phyloP scores from a whole-genome alignment of 441 rosid genomes.

The Adansonia gregorii region DNA sequence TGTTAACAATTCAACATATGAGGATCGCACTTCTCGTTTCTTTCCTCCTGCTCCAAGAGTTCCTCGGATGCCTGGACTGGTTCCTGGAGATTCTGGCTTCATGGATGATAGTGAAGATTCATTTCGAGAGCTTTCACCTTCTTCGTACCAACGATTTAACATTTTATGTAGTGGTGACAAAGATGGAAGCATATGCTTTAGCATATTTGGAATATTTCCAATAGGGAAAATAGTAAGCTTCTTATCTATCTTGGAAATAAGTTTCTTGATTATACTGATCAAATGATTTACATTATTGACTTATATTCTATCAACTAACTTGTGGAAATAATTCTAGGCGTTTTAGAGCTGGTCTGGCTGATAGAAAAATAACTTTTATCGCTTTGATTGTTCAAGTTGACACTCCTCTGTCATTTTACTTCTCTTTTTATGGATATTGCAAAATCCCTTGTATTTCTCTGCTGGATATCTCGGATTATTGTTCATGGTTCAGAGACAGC shows the following conservation, averaged over 20 bases:
- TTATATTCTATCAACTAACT: not conserved
- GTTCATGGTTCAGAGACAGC: not conserved
- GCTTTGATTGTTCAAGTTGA: slow-evolving; percentile 3
- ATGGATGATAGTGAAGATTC: slow-evolving; percentile 81
- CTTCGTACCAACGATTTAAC: slow-evolving; percentile 71
- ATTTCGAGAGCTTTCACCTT: slow-evolving; percentile 71
- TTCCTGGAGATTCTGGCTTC: slow-evolving; percentile 74
- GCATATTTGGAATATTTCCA: slow-evolving; percentile 86
- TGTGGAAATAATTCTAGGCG: not conserved
- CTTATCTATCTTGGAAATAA: slow-evolving; percentile 24
- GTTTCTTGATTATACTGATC: slow-evolving; percentile 6
- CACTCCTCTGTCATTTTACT: slow-evolving; percentile 14
- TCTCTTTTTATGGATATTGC: not conserved
- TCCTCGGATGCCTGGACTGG: slow-evolving; percentile 72
- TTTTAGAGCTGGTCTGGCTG: slow-evolving; percentile 3
- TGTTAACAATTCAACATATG: slow-evolving; percentile 49
- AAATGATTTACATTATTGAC: slow-evolving; percentile 1
- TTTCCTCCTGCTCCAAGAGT: slow-evolving; percentile 84
- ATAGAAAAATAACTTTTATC: not conserved
- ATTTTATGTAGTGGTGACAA: slow-evolving; percentile 84
- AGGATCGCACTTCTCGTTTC: slow-evolving; percentile 82
- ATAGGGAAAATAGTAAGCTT: slow-evolving; percentile 82
- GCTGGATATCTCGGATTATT: not conserved
- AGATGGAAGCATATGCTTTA: slow-evolving; percentile 78
- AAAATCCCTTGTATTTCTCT: slow-evolving; percentile 4